Evolutionary conservation across 2,329 filamentous ascomycete species (phyloP).

Genomic region (Xylaria arbuscula): DNA sequence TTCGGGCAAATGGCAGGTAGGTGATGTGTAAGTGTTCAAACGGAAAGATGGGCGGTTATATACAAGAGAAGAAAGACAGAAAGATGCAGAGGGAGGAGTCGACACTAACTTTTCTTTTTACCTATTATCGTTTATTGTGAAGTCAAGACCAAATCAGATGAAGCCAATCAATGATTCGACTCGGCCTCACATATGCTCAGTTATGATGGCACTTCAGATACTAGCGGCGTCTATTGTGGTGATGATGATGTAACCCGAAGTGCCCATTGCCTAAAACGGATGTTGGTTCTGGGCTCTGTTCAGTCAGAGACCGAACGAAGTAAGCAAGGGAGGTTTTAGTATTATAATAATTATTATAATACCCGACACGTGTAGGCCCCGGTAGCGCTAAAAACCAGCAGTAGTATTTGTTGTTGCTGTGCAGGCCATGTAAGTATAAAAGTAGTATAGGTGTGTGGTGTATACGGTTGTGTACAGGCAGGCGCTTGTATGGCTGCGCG

Average conservation of each 20-base stretch:
- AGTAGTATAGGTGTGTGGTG: background rate
- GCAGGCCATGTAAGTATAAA: background rate
- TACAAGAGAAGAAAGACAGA: background rate
- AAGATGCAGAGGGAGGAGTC: background rate
- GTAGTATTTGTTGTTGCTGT: slow-evolving; percentile 4
- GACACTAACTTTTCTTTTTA: slow-evolving; percentile 17
- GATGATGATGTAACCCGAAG: slow-evolving; percentile 28
- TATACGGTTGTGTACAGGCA: background rate
- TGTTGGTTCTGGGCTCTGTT: slow-evolving; percentile 24
- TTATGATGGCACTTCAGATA: slow-evolving; percentile 20
- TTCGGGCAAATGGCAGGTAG: background rate
- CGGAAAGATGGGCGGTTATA: background rate
- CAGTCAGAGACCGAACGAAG: slow-evolving; percentile 23
- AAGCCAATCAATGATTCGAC: slow-evolving; percentile 10
- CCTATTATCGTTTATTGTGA: slow-evolving; percentile 12
- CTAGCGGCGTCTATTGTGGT: slow-evolving; percentile 22
- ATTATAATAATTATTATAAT: slow-evolving; percentile 10
- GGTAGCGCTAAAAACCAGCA: background rate
- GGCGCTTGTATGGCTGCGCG: background rate
- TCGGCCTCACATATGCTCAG: slow-evolving; percentile 24
- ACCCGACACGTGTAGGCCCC: background rate
- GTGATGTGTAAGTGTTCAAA: background rate
- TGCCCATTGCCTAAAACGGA: slow-evolving; percentile 40
- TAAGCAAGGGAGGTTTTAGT: slow-evolving; percentile 10
- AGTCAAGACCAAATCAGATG: slow-evolving; percentile 15